Evolutionary conservation across 371 early-diverging fungal species (phyloP).

Genomic region (Lichtheimia ramosa): DNA sequence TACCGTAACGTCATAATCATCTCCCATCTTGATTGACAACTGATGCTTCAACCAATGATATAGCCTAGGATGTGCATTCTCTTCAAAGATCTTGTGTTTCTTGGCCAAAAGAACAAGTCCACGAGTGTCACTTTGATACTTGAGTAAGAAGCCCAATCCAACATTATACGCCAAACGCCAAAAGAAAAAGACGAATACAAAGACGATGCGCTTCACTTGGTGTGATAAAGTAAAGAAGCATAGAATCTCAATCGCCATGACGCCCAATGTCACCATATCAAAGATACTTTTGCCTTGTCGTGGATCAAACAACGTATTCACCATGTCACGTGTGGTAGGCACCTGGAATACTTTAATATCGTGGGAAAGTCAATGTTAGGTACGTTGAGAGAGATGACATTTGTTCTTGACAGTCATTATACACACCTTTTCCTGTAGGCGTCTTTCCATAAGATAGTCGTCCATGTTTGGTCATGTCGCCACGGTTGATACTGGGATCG

Average conservation of each 20-base stretch:
- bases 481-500: slow-evolving; percentile 11
- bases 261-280: slow-evolving; percentile 70
- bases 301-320: slow-evolving; percentile 67
- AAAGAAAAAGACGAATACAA: slow-evolving; percentile 73
- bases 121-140: slow-evolving; percentile 75
- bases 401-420: no score
- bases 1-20: slow-evolving; percentile 80
- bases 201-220: slow-evolving; percentile 49
- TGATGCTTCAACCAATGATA: slow-evolving; percentile 69
- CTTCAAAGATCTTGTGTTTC: slow-evolving; percentile 63
- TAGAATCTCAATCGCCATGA: slow-evolving; percentile 65
- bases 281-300: slow-evolving; percentile 68
- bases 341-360: slow-evolving; percentile 51
- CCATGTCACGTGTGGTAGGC: slow-evolving; percentile 77
- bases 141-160: slow-evolving; percentile 82
- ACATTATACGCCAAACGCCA: slow-evolving; percentile 90
- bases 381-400: not conserved
- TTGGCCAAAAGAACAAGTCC: slow-evolving; percentile 71
- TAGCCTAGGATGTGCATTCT: slow-evolving; percentile 44
- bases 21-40: slow-evolving; percentile 83
- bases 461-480: slow-evolving; percentile 28
- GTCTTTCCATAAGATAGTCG: slow-evolving; percentile 58
- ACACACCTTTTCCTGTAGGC: slow-evolving; percentile 55
- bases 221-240: slow-evolving; percentile 65
- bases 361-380: not conserved